Conservation (phyloP, 139 green algal genomes). For the Chlorella sorokiniana region DNA sequence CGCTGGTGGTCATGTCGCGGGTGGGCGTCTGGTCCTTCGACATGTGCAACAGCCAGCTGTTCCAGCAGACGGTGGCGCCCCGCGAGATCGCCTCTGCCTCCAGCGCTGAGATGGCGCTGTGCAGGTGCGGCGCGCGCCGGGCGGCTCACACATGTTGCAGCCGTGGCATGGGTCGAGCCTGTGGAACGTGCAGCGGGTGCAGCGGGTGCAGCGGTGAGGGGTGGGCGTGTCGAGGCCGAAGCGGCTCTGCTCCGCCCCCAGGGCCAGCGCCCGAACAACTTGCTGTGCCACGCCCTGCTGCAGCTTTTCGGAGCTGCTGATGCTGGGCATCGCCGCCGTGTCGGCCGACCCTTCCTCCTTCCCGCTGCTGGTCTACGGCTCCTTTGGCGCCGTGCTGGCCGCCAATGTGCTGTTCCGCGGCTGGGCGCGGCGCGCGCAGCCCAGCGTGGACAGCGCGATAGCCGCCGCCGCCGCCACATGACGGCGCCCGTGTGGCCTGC, state of each 20-base stretch:
- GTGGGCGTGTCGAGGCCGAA: no score
- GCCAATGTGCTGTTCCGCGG: conserved; percentile 32
- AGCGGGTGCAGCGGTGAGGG: no score
- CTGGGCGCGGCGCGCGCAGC: conserved; percentile 32
- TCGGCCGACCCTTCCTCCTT: conserved; percentile 30
- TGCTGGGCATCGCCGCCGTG: conserved; percentile 49
- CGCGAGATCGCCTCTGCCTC: conserved; percentile 44
- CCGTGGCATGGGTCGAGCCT: no score
- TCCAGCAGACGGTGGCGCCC: conserved; percentile 51
- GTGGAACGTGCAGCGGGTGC: no score
- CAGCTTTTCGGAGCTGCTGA: conserved; percentile 55
- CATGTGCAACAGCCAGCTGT: conserved; percentile 57
- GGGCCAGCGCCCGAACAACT: no score
- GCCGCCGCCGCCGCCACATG: background rate
- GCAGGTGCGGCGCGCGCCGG: conserved; percentile 6
- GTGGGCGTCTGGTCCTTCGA: conserved; percentile 60
- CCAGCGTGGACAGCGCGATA: conserved; percentile 13
- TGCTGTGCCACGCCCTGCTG: no score
- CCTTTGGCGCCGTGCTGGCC: conserved; percentile 35
- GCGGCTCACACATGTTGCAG: no score
- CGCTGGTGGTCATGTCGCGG: conserved; percentile 48
- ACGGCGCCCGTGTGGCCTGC: background rate
- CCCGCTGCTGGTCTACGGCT: conserved; percentile 35
- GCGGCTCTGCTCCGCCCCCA: no score
- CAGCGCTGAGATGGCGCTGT: conserved; percentile 55